Base-by-base conservation (phyloP, 2,329 filamentous ascomycete genomes). In the Hypoxylon sp. region DNA sequence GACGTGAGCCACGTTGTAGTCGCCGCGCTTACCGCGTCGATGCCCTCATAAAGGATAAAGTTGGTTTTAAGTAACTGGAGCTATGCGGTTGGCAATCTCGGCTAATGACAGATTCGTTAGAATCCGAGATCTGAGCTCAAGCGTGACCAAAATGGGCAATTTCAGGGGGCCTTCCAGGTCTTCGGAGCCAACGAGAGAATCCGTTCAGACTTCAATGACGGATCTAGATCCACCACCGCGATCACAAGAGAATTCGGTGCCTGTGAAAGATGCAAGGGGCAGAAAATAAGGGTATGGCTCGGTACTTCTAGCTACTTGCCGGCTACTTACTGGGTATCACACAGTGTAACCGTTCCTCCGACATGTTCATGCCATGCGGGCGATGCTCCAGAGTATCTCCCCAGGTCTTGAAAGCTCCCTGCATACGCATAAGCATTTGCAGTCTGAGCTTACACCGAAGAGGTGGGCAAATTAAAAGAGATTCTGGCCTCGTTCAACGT, bases 31-130 rank as follows among this genome's bases (percentile, higher is more conserved):
- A 45, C 32, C 60, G 60, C 38, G 52, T 46, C 5, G 20, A 62
- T 14, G 60, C 53, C 30, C 60, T 62, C 48, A 44, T 62, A 18
- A 56, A 56, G 18, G 60, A 62, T 30, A 52, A 62, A 36, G 52
- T 45, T 52, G 26, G 60, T 16, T 11, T 33, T 36, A 36, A 18
- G 42, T 54, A 38, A 45, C 48, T 22, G 33, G 22, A 30, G 24
- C 33, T 42, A 32, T 18, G 11, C 1, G 20, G 5, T n/a, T 46
- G 28, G 20, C 24, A 44, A 45, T 40, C 44, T 26, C 24, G 46
- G 46, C 60, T 62, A 52, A 62, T 42, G 28, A 24, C n/a, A 51
- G 7, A 20, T 48, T 22, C 44, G 16, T 30, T 38, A 62, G 60
- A 62, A 62, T 50, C 60, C 60, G 18, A 57, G 38, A 45, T 62